Base-by-base conservation (phyloP, 352 stramenopile species). In the Peronospora belbahrii region DNA sequence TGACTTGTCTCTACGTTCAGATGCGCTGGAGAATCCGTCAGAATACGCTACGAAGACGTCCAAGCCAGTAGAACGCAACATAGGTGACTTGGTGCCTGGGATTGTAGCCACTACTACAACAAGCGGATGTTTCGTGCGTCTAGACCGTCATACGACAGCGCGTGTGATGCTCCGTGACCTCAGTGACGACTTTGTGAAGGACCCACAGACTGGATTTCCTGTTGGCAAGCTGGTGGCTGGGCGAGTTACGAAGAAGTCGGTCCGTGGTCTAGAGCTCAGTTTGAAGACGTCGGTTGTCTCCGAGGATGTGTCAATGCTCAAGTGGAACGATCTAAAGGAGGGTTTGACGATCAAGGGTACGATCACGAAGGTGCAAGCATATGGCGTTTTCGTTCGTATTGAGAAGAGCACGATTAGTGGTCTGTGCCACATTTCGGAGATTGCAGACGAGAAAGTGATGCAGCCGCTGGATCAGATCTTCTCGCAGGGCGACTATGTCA, bases 331-430 rank as follows among this genome's bases (percentile, higher is more conserved):
- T 45, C 74, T 98, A 27, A 67, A 85, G 48, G 70, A 90, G 20
- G 88, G 88, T 18, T 62, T 83, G 24, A 98, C 92, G 23, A 85
- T 98, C 45, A 97, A 95, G 62, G 95, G 89, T 45, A 96, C 88
- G 45, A 94, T 98, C 57, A 96, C 88, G 11, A 94, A 96, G 56
- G 75, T 98, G 17, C 90, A 98, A 59, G 59, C 73, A 22, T 98
- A 98, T 57, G 95, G 95, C 34, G 93, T 98, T 14, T 98, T 98
- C 59, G 88, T 98, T 43, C 85, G 88, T 47, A 87, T 98, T 32
- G 88, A 97, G 49, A 94, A 97, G 62, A 97, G 87, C 59, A 95
- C 91, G 31, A 84, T 98, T 25, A 97, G 81, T 62, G 95, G 94
- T 11, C 63, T 98, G 24, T 97, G 86, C 36, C 95, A 98, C 62